These are phyloP conservation scores for Leccinum longicurvipes DNA, from an alignment of 768 basidiomycete species.

Conservation along the genomic window DNA sequence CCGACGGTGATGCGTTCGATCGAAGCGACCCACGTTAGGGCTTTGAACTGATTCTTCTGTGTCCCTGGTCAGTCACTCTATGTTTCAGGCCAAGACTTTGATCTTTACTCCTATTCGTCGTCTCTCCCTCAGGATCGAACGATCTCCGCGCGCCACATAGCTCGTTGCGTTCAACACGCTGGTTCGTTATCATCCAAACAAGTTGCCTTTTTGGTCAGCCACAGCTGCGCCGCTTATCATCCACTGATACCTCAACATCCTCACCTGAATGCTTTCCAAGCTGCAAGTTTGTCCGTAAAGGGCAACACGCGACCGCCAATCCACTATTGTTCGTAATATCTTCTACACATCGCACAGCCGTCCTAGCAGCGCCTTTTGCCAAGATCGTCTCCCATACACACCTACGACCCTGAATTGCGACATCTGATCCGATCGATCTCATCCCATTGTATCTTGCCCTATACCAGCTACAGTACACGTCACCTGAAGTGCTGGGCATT, in stretches of 20 bases:
- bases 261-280: background rate
- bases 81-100: background rate
- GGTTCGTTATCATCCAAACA: background rate
- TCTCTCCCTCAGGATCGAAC: background rate
- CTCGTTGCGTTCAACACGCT: background rate
- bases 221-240: constrained; percentile 2
- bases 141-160: background rate
- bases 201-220: background rate
- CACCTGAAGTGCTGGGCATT: constrained; percentile 1
- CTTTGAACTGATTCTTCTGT: background rate
- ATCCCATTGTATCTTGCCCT: constrained; percentile 7
- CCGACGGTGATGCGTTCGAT: background rate
- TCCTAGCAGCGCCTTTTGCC: background rate
- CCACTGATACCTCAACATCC: background rate
- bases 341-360: background rate
- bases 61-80: background rate
- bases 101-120: background rate
- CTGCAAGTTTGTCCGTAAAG: background rate
- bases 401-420: background rate
- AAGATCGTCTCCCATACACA: background rate
- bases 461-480: constrained; percentile 7
- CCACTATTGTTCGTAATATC: background rate
- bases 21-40: background rate
- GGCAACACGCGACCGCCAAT: background rate
- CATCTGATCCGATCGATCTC: constrained; percentile 22